Conservation (phyloP, 176 grass and related monocot species). For the Cocos nucifera region DNA sequence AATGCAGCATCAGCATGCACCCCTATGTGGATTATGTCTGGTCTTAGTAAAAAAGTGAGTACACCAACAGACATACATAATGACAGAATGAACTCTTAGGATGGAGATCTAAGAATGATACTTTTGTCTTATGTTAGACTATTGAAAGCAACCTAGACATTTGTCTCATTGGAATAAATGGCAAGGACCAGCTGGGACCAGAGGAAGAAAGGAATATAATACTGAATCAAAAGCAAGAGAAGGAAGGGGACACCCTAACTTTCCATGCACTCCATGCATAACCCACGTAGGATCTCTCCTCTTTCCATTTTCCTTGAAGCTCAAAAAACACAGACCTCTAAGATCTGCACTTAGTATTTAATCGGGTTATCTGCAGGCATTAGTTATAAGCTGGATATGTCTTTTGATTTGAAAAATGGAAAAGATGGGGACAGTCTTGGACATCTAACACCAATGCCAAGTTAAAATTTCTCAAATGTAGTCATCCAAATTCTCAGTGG, state of each 20-base stretch:
- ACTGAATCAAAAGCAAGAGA: slow-evolving; percentile 23
- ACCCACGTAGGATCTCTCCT: slow-evolving; percentile 37
- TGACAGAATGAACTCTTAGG: slow-evolving; percentile 3
- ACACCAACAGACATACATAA: background rate
- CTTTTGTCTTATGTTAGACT: slow-evolving; percentile 60
- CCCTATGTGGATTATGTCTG: slow-evolving; percentile 41
- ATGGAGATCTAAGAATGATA: slow-evolving; percentile 15
- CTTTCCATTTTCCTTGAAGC: background rate
- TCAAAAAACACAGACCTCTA: background rate
- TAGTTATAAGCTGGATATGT: no score
- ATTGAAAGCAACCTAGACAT: slow-evolving; percentile 26
- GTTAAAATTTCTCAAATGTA: no score
- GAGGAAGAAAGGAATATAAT: slow-evolving; percentile 70
- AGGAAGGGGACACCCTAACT: slow-evolving; percentile 35
- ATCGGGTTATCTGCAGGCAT: no score
- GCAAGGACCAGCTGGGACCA: slow-evolving; percentile 35
- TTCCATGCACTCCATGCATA: slow-evolving; percentile 97
- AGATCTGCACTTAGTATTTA: no score
- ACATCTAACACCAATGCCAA: no score
- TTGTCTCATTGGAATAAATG: slow-evolving; percentile 41
- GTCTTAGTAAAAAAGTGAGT: slow-evolving; percentile 26
- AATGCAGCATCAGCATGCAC: slow-evolving; percentile 56
- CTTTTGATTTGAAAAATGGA: no score
- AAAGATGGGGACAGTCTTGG: no score
- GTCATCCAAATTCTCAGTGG: no score